phyloP scores from a whole-genome alignment of 2,329 filamentous ascomycete species.

The Alternaria triticimaculans region DNA sequence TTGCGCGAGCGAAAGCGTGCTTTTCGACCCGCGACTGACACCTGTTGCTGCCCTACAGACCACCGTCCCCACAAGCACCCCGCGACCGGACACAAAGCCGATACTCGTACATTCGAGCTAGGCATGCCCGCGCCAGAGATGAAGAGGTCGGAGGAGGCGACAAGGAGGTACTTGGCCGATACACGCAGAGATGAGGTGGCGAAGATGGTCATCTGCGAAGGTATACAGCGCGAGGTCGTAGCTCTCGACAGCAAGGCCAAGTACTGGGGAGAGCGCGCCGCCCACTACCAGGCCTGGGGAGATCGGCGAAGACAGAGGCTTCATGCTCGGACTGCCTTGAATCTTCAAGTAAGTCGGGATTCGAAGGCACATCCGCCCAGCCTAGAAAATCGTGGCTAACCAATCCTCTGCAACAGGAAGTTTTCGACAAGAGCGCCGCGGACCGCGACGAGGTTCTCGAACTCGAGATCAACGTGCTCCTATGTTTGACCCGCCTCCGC shows the following conservation, averaged over 20 bases:
- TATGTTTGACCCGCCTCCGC: neutral
- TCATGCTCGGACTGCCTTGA: neutral
- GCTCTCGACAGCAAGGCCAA: neutral
- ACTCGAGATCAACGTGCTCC: neutral
- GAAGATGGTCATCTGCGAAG: neutral
- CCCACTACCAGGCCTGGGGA: neutral
- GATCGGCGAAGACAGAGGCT: too few species aligned
- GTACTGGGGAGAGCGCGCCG: neutral
- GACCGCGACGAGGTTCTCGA: neutral
- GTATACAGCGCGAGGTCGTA: neutral
- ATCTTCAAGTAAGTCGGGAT: neutral
- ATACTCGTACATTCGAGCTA: neutral
- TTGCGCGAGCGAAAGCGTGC: neutral
- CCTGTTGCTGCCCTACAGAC: neutral
- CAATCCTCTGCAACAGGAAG: neutral
- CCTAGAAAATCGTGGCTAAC: neutral
- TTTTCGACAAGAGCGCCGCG: neutral
- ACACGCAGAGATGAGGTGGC: neutral
- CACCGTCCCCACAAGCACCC: neutral
- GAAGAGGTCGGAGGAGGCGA: neutral
- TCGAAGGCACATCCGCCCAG: neutral
- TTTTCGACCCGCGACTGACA: neutral
- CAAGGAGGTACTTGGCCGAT: neutral
- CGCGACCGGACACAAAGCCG: neutral
- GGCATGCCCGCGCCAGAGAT: neutral